phyloP scores from a whole-genome alignment of 1,284 basidiomycete genomes.

The Moesziomyces parantarcticus region DNA sequence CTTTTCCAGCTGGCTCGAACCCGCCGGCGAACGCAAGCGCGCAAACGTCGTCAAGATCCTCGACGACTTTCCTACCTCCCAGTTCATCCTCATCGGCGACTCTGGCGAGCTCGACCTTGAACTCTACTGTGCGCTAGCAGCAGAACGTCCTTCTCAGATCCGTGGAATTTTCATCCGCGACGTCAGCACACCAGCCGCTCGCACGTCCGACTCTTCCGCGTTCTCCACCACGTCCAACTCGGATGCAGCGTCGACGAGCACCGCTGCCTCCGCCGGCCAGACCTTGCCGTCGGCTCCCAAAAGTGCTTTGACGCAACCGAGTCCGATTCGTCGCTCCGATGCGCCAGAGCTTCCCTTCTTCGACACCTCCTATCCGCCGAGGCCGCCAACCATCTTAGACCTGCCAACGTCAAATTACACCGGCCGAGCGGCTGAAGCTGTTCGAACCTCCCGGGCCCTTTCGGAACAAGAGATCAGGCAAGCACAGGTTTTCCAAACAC shows the following conservation, averaged over 20 bases:
- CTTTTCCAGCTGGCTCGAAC: slow-evolving; percentile 56
- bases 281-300: slow-evolving; percentile 23
- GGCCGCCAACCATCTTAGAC: slow-evolving; percentile 19
- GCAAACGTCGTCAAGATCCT: slow-evolving; percentile 49
- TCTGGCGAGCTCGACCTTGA: slow-evolving; percentile 65
- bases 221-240: slow-evolving; percentile 3
- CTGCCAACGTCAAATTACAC: slow-evolving; percentile 17
- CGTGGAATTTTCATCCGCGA: slow-evolving; percentile 62
- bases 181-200: slow-evolving; percentile 38
- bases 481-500: slow-evolving; percentile 36
- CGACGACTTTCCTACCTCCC: slow-evolving; percentile 45
- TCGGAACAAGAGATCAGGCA: slow-evolving; percentile 39
- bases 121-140: slow-evolving; percentile 59
- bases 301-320: slow-evolving; percentile 24
- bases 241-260: not conserved
- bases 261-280: not conserved
- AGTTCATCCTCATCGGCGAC: slow-evolving; percentile 64
- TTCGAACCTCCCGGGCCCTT: slow-evolving; percentile 8
- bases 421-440: slow-evolving; percentile 4
- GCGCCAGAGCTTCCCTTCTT: slow-evolving; percentile 19
- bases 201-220: not conserved
- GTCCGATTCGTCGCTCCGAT: slow-evolving; percentile 7
- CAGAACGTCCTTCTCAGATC: slow-evolving; percentile 54
- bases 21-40: slow-evolving; percentile 55
- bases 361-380: slow-evolving; percentile 38